These are phyloP conservation scores for Fusarium cyanostomum DNA, from an alignment of 2,329 filamentous ascomycete genomes.

Conservation along the genomic window DNA sequence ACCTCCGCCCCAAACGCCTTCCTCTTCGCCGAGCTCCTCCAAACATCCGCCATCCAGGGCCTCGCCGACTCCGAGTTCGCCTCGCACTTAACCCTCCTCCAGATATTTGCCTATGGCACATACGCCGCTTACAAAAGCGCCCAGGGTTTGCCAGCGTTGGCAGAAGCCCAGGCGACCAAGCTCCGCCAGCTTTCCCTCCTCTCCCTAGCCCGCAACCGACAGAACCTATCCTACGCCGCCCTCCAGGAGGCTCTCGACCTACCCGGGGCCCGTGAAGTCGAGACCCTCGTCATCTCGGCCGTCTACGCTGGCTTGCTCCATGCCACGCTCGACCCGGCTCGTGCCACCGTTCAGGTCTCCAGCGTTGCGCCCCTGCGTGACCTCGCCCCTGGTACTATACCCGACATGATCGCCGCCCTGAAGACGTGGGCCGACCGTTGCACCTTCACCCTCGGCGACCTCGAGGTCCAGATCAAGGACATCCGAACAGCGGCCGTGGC, in stretches of 20 bases:
- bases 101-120: constrained; percentile 93
- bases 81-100: constrained; percentile 74
- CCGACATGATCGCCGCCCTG: constrained; percentile 73
- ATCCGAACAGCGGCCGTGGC: constrained; percentile 69
- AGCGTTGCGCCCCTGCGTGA: constrained; percentile 89
- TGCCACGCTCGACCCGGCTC: constrained; percentile 83
- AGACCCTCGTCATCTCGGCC: constrained; percentile 85
- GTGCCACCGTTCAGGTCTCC: constrained; percentile 78
- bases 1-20: constrained; percentile 91
- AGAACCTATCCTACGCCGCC: constrained; percentile 76
- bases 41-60: constrained; percentile 79
- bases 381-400: constrained; percentile 76
- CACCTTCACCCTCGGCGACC: constrained; percentile 73
- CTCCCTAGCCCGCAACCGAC: constrained; percentile 74
- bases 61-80: constrained; percentile 72
- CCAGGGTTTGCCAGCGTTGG: constrained; percentile 73
- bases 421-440: constrained; percentile 83
- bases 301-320: constrained; percentile 86
- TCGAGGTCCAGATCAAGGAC: constrained; percentile 77
- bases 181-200: constrained; percentile 91
- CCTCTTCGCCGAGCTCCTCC: constrained; percentile 93
- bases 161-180: constrained; percentile 78
- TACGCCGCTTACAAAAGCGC: constrained; percentile 74
- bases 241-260: constrained; percentile 76
- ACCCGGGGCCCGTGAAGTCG: constrained; percentile 73